These are phyloP conservation scores for Sindora glabra DNA, from an alignment of 306 rosid genomes.

Conservation along the genomic window DNA sequence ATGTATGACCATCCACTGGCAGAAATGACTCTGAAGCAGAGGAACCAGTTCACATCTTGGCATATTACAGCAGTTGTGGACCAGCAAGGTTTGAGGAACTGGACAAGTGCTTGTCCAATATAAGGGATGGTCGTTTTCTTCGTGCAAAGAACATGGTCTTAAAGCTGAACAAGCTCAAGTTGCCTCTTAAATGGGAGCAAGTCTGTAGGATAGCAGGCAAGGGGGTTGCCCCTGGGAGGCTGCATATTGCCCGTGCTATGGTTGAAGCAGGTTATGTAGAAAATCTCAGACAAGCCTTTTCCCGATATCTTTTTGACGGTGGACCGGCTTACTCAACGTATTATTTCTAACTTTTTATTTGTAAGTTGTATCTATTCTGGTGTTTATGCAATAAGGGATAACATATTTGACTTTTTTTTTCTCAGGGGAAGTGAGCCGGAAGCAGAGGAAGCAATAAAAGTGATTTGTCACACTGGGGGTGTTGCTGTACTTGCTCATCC, in stretches of 20 bases:
- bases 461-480: conserved; percentile 86
- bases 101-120: conserved; percentile 60
- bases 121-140: conserved; percentile 83
- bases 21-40: conserved; percentile 66
- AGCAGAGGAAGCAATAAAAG: conserved; percentile 65
- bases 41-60: conserved; percentile 92
- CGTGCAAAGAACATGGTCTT: conserved; percentile 81
- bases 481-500: conserved; percentile 96
- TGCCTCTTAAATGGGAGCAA: conserved; percentile 93
- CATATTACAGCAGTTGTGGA: conserved; percentile 93
- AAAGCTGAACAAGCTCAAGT: conserved; percentile 77
- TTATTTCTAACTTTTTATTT: conserved; percentile 24
- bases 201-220: conserved; percentile 83
- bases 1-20: conserved; percentile 22
- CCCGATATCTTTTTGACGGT: conserved; percentile 83
- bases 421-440: conserved; percentile 92
- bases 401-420: conserved; percentile 1
- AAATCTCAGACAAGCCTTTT: conserved; percentile 83
- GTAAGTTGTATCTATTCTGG: not conserved
- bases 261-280: conserved; percentile 89
- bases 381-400: not conserved
- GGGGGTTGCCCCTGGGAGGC: conserved; percentile 96
- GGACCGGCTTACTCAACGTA: conserved; percentile 97
- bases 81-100: conserved; percentile 58
- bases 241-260: conserved; percentile 94